These are phyloP conservation scores for Kurtzmaniella cleridarum DNA, from an alignment of 805 yeast species.

Conservation along the genomic window DNA sequence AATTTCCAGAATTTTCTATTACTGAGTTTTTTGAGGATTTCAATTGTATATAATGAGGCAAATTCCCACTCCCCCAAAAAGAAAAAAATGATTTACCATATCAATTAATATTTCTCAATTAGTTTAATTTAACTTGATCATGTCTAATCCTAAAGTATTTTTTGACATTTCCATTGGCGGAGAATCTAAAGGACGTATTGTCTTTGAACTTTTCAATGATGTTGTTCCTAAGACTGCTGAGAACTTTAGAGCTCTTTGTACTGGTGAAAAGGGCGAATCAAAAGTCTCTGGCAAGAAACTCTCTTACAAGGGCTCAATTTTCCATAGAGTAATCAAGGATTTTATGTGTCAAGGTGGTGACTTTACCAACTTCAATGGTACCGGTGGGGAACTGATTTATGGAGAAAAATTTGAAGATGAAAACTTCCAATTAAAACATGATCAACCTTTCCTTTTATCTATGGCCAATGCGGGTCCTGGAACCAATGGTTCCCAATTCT, in stretches of 20 bases:
- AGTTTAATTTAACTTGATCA: neutral
- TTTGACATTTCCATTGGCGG: slow-evolving; percentile 78
- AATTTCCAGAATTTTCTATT: neutral
- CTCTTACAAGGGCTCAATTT: slow-evolving; percentile 75
- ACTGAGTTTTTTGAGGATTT: neutral
- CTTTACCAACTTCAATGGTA: slow-evolving; percentile 39
- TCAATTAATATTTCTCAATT: neutral
- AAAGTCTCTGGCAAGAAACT: slow-evolving; percentile 60
- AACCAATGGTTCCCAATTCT: slow-evolving; percentile 95
- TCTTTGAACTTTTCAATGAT: slow-evolving; percentile 66
- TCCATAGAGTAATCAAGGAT: slow-evolving; percentile 85
- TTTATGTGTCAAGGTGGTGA: slow-evolving; percentile 97
- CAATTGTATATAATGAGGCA: neutral
- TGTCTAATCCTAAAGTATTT: slow-evolving; percentile 47
- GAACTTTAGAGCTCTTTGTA: slow-evolving; percentile 81
- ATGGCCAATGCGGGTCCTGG: slow-evolving; percentile 98
- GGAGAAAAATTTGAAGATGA: slow-evolving; percentile 79
- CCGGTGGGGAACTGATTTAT: slow-evolving; percentile 41
- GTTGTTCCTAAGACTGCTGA: slow-evolving; percentile 86
- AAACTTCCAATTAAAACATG: slow-evolving; percentile 70
- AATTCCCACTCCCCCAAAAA: neutral
- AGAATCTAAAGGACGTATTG: slow-evolving; percentile 65
- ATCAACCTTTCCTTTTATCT: slow-evolving; percentile 79
- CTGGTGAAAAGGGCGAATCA: slow-evolving; percentile 72
- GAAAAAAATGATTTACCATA: neutral